Evolutionary conservation across 2,329 filamentous ascomycete species (phyloP), one percentile per base, ranked within the genome.

Genomic region (Dactylellina drechsleri): DNA sequence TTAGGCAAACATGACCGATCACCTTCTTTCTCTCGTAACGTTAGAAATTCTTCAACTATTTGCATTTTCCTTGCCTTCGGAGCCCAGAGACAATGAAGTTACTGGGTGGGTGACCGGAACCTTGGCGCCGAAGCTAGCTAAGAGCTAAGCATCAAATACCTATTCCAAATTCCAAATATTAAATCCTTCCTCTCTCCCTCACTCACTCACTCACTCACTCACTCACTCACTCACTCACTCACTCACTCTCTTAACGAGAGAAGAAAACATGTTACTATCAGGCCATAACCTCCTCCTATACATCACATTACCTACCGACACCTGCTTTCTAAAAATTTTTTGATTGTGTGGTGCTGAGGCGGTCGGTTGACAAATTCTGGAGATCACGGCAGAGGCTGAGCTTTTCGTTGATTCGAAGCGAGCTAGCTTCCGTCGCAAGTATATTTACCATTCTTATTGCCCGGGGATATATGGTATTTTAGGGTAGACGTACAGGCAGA

Each of bases 91-190:
- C 31, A 36, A 36, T 36, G 31, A 36, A 36, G 23, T 23, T 23
- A 23, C 23, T 4, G 23, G 23, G 23, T 23, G 23, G 4, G 23
- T 23, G 23, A 23, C 23, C 23, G 23, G 23, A 23, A 23, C 23
- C 31, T 36, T 36, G 31, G 31, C 31, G 31, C 31, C 31, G 10
- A 36, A 36, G 31, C 5, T 58, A 68, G 64, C 71, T 75, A 68
- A 64, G 71, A 64, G 62, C 70, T 62, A 74, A 62, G 66, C 71
- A 75, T 62, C 50, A 52, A 18, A 53, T 18, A 18, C 43, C 43
- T 67, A 74, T 75, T 68, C 71, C 71, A 75, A 68, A 75, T 75
- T 75, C 62, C 71, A 60, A 67, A 68, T 53, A 15, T 18, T 47
- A 15, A 15, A 18, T 47, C 43, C 43, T 15, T 47, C 13, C 16